Conservation (phyloP, 2,329 filamentous ascomycete species). For the Macrophomina phaseolina region DNA sequence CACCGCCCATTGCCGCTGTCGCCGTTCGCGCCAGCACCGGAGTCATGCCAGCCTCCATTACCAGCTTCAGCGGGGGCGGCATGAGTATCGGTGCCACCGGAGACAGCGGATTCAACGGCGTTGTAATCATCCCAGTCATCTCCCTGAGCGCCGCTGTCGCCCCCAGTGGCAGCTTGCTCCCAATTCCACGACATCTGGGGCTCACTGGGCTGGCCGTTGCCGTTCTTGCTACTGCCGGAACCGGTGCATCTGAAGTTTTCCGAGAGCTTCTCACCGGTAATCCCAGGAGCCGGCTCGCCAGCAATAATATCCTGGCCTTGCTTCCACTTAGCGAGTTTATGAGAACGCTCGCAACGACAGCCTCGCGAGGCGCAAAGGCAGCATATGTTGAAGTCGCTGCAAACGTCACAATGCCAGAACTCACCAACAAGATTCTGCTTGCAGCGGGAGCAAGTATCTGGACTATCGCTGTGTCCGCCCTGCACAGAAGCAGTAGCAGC, state of each 20-base stretch:
- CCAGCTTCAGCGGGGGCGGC: background rate
- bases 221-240: background rate
- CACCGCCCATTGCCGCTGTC: background rate
- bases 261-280: background rate
- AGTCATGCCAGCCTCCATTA: too few species aligned
- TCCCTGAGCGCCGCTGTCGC: background rate
- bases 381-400: constrained; percentile 17
- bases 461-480: background rate
- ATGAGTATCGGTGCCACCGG: background rate
- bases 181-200: too few species aligned
- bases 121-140: background rate
- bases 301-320: background rate
- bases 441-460: constrained; percentile 6
- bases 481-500: background rate
- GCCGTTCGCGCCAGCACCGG: too few species aligned
- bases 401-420: constrained; percentile 13
- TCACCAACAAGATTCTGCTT: background rate
- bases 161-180: background rate
- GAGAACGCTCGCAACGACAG: constrained; percentile 7
- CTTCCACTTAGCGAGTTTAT: constrained; percentile 8
- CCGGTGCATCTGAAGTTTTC: background rate
- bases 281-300: background rate
- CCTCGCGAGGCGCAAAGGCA: background rate
- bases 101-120: background rate
- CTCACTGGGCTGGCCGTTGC: background rate